A percentile compares a stretch with the other conserved stretches of the same genome.
These are phyloP conservation scores for Globisporangium canariense DNA, from an alignment of 352 stramenopile species.

Conservation along the genomic window DNA sequence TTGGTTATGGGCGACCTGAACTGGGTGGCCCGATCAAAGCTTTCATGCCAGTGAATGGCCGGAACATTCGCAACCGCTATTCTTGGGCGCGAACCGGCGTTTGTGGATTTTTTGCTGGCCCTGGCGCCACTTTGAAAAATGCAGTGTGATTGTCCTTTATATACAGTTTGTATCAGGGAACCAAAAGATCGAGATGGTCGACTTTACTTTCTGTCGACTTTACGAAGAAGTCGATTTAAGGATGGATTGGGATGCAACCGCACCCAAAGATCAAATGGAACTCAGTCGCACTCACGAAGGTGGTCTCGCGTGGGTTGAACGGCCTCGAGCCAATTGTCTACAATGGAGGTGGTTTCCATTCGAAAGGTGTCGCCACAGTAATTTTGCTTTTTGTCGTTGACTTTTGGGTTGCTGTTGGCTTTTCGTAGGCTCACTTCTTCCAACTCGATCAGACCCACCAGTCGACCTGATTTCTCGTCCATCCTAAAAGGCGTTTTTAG, in stretches of 20 bases:
- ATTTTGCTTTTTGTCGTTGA: no score
- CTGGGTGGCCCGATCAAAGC: no score
- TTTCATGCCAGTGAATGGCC: neutral
- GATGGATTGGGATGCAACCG: no score
- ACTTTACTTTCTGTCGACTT: neutral
- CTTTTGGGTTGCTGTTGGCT: no score
- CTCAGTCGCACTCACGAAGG: neutral
- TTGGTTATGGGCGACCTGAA: no score
- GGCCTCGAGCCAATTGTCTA: neutral
- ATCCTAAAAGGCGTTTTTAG: no score
- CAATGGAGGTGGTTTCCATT: neutral
- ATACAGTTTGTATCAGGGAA: neutral
- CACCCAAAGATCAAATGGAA: neutral
- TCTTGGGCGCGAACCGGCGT: neutral
- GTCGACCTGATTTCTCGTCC: no score
- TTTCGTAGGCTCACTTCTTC: no score
- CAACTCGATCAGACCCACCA: no score
- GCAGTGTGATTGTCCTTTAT: neutral
- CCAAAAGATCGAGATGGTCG: neutral
- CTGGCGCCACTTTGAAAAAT: neutral
- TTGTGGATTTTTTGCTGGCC: neutral
- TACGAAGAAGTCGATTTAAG: neutral
- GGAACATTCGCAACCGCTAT: neutral
- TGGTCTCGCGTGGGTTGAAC: neutral
- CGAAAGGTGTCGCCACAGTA: neutral